A percentile compares a stretch with the other conserved stretches of the same genome.
Conservation (phyloP, 2,329 filamentous ascomycete genomes). For the Fusarium piperis region DNA sequence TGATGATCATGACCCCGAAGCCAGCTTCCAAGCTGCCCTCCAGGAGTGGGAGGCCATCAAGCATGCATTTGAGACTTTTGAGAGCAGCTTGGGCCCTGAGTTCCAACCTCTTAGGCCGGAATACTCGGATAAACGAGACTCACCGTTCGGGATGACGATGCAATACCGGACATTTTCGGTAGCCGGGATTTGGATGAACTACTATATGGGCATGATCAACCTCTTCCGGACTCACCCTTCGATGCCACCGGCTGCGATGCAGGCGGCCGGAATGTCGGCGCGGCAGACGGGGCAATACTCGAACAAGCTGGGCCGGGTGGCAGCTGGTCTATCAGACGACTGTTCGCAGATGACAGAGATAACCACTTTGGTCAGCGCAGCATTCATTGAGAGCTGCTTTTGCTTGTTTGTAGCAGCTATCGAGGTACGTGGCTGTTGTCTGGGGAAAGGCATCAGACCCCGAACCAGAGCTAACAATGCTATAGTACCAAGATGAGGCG, state of each 20-base stretch:
- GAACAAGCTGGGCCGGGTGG: slow-evolving; percentile 80
- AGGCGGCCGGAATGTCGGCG: slow-evolving; percentile 83
- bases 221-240: slow-evolving; percentile 84
- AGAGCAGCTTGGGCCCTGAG: slow-evolving; percentile 72
- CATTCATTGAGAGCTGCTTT: slow-evolving; percentile 83
- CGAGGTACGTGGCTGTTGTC: slow-evolving; percentile 57
- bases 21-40: slow-evolving; percentile 74
- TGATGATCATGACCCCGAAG: slow-evolving; percentile 68
- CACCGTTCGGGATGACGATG: slow-evolving; percentile 84
- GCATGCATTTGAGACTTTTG: slow-evolving; percentile 74
- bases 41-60: slow-evolving; percentile 82
- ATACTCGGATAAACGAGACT: slow-evolving; percentile 65
- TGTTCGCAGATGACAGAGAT: slow-evolving; percentile 65
- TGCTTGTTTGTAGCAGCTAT: slow-evolving; percentile 88
- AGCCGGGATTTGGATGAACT: slow-evolving; percentile 86
- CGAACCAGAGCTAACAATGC: slow-evolving; percentile 21
- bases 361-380: slow-evolving; percentile 81
- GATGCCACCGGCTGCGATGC: slow-evolving; percentile 92
- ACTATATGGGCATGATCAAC: slow-evolving; percentile 85
- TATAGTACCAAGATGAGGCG: slow-evolving; percentile 72
- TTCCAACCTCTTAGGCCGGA: slow-evolving; percentile 81
- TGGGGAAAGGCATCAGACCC: not conserved
- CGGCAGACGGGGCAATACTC: slow-evolving; percentile 76
- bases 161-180: slow-evolving; percentile 90
- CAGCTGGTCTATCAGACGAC: slow-evolving; percentile 73